Evolutionary conservation across 2,329 filamentous ascomycete species (phyloP), one percentile per base, ranked within the genome.

Genomic region (Calonectria pauciramosa): DNA sequence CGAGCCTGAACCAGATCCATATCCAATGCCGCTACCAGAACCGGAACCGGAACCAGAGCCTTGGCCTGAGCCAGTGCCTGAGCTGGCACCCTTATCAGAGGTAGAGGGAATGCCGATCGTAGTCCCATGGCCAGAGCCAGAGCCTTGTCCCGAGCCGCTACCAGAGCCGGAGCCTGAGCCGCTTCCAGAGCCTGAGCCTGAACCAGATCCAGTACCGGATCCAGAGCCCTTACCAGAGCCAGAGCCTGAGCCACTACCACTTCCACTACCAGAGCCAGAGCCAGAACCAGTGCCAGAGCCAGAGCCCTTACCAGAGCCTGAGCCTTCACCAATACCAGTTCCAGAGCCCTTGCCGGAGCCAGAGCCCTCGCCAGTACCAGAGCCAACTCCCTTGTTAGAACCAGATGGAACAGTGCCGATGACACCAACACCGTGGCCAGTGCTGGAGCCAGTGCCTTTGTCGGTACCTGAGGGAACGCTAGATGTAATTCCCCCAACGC

Each of bases 1-100:
- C 30, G 30, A 32, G 30, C 34, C 34, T 11, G 34, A 36, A 14
- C 34, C 34, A n/a, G 20, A 36, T 14, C 34, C 9, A 9, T 11
- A 36, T 14, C 34, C 86, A 36, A 9, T 36, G 13, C 38, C 41
- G 3, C 7, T 8, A 5, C 41, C 41, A n/a, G 20, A n/a, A n/a
- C 41, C 41, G 10, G 41, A 47, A 16, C 41, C 30, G 8, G 30
- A 32, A 32, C 30, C 36, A 16, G 36, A 16, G 13, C 36, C 36
- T 10, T 5, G 4, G 36, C 36, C 36, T 18, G 13, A 16, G 14
- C 36, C 36, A 11, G 36, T 38, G 36, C 54, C 56, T 6, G n/a
- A 41, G 34, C 56, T 34, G 34, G 30, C 56, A 3, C 38, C 23
- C 10, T 32, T 32, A 8, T 32, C 30, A 32, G 30, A 32, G 30